Evolutionary conservation across 208 protist genomes (phyloP), one percentile per base, ranked within the genome.

Genomic region (Wallacemonas rigidus): DNA sequence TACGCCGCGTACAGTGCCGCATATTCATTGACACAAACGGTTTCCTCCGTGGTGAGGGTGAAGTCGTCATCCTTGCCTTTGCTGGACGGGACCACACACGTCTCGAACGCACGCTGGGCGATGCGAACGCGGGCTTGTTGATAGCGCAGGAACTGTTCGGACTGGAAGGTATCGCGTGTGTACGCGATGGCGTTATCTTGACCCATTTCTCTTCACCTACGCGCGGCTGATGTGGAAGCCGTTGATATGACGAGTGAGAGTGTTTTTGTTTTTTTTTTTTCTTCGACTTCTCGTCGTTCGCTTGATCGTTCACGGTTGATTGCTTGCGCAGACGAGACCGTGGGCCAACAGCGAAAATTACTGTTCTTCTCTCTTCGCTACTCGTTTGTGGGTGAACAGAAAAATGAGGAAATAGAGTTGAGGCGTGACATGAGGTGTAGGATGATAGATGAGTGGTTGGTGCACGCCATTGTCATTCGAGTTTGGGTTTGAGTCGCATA

Each of bases 11-110:
- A 94, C 11, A 96, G 77, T 40, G 90, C 68, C 9, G 91, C 85
- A 67, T 88, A 96, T 79, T 96, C 88, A 67, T 92, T 85, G 39
- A 94, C 89, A 69, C 91, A 96, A 15, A 73, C 62, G 38, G 83
- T 79, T 74, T 94, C 87, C 74, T 94, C 89, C 3, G 61, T 53
- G 2, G 69, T 80, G 9, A 92, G 73, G 40, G 83, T 76, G 63
- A 83, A 88, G 17, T 60, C 75, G 64, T 87, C 84, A 35, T 80
- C 79, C 39, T 71, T 80, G 26, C 78, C 81, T 43, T 75, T 79
- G 50, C 75, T 87, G 1, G 83, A 75, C 2, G 86, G 87, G 44
- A 67, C 83, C 1, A 96, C 85, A 56, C 91, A 96, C 77, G 93
- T 96, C 3, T 82, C 76, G 71, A 94, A 96, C 36, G 82, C 87